Percentiles rank a stretch among this genome's conserved stretches.
These are phyloP conservation scores for Suhomyces pyralidae DNA, from an alignment of 805 yeast genomes.

Conservation along the genomic window DNA sequence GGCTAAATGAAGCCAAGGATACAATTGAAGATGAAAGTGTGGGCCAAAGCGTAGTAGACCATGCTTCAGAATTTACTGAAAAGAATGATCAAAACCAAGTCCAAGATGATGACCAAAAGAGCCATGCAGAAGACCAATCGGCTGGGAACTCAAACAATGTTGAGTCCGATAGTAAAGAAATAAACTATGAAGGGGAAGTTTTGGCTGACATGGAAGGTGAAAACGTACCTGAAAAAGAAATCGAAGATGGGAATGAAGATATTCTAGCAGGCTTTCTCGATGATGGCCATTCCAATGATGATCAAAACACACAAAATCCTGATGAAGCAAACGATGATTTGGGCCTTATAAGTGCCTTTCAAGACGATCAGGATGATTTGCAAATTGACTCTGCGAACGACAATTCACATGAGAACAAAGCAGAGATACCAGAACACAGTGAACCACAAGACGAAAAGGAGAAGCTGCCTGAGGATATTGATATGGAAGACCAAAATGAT, in stretches of 20 bases:
- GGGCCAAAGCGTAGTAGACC: not conserved
- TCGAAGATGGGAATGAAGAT: slow-evolving; percentile 5
- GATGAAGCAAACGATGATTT: not conserved
- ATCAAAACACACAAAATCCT: not conserved
- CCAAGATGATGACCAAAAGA: not conserved
- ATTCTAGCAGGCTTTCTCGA: slow-evolving; percentile 1
- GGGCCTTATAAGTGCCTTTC: not conserved
- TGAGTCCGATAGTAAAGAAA: not conserved
- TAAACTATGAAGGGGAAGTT: not conserved
- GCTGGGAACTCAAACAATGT: slow-evolving; percentile 1
- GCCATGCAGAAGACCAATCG: slow-evolving; percentile 11
- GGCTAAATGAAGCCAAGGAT: slow-evolving; percentile 2
- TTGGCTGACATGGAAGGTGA: not conserved
- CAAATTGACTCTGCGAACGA: not conserved
- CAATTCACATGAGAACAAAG: not conserved
- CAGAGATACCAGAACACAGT: not conserved
- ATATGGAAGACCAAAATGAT: slow-evolving; percentile 5
- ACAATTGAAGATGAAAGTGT: not conserved
- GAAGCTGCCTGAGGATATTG: slow-evolving; percentile 2
- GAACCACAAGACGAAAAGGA: not conserved
- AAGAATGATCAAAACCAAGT: not conserved
- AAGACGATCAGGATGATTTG: not conserved
- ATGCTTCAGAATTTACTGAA: not conserved
- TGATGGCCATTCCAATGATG: not conserved
- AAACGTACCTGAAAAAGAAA: not conserved